Evolutionary conservation across 164 flowering plant genomes (phyloP).

Genomic region (Litsea cubeba): DNA sequence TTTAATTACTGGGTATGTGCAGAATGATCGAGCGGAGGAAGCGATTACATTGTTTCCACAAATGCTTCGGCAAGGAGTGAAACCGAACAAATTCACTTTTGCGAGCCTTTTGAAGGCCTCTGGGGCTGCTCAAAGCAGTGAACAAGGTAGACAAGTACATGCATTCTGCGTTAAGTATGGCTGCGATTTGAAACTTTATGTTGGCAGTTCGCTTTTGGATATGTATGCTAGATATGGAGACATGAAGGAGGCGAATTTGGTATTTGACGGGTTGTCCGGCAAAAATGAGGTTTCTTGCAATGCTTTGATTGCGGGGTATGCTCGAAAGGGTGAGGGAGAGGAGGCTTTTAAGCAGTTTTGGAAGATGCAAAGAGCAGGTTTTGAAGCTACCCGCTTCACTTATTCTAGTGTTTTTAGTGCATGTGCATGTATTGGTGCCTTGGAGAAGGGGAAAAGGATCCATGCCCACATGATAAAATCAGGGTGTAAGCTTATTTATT

Average conservation of each 20-base stretch:
- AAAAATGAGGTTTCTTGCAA: slow-evolving; percentile 76
- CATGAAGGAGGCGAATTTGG: slow-evolving; percentile 39
- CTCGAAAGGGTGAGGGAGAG: slow-evolving; percentile 52
- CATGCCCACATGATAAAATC: slow-evolving; percentile 65
- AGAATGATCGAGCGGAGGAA: too few relatives aligned
- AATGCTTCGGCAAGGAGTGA: slow-evolving; percentile 42
- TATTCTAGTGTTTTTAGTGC: slow-evolving; percentile 52
- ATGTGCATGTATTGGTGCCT: slow-evolving; percentile 51
- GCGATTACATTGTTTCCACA: background rate
- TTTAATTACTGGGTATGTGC: too few relatives aligned
- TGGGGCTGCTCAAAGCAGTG: slow-evolving; percentile 16
- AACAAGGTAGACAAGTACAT: slow-evolving; percentile 48
- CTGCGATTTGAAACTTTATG: slow-evolving; percentile 38
- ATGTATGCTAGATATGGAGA: slow-evolving; percentile 53
- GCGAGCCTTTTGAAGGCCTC: slow-evolving; percentile 59
- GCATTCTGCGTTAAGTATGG: slow-evolving; percentile 43
- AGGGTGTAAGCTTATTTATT: slow-evolving; percentile 44
- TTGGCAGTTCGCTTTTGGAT: slow-evolving; percentile 57
- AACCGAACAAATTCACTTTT: slow-evolving; percentile 60
- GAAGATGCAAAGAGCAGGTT: slow-evolving; percentile 47
- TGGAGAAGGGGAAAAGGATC: slow-evolving; percentile 69
- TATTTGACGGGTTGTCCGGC: slow-evolving; percentile 23
- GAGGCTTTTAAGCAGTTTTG: slow-evolving; percentile 34
- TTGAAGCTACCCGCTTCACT: slow-evolving; percentile 51
- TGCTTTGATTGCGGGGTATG: slow-evolving; percentile 72